Base-by-base conservation (phyloP, 75 land plant species). In the Cryptomeria japonica region DNA sequence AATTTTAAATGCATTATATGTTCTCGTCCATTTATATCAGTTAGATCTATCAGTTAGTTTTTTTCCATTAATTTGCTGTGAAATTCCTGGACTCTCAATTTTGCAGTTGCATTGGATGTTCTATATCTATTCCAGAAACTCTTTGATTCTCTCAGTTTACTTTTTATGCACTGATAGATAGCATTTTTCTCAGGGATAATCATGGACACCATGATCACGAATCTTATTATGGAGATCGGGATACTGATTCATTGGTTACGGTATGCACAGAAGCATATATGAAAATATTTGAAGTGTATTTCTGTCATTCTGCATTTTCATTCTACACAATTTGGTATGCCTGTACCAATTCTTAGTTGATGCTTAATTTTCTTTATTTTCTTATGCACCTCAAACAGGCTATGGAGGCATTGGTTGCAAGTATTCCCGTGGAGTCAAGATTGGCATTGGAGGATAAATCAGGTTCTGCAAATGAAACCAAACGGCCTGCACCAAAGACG, bases 201-300 rank as follows among this genome's bases (percentile, higher is more conserved):
- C 96, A 96, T 89, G 97, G 97, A 49, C 99, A 97, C 47, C 99
- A 97, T 92, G 99, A 98, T 0, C 99, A 98, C 83, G 99, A 98
- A 85, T 95, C 99, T 18, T 98, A 98, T 86, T 98, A 98, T 93
- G 99, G 99, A 84, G 99, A 98, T 37, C 91, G 99, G 47, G 99
- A 98, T 84, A 94, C 96, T 34, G 95, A 96, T 11, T 92, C 92
- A 68, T 89, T 98, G 80, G 97, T 98, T 55, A 79, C 90, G 91
- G 99, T 98, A 93, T 83, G 85, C 39, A 86, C 31, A 53, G 34
- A 82, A 22, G 25, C 49, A 44, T 19, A 82, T 46, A 6, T 82
- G 9, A 34, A 46, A 28, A 46, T 28, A 8, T 44, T 82, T 46
- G 12, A 46, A 82, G 84, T 64, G 70, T 49, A 82, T n/a, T 82